Percentiles rank a stretch among this genome's conserved stretches.
These are phyloP conservation scores for Kwoniella sp. DNA, from an alignment of 768 basidiomycete genomes.

Conservation along the genomic window DNA sequence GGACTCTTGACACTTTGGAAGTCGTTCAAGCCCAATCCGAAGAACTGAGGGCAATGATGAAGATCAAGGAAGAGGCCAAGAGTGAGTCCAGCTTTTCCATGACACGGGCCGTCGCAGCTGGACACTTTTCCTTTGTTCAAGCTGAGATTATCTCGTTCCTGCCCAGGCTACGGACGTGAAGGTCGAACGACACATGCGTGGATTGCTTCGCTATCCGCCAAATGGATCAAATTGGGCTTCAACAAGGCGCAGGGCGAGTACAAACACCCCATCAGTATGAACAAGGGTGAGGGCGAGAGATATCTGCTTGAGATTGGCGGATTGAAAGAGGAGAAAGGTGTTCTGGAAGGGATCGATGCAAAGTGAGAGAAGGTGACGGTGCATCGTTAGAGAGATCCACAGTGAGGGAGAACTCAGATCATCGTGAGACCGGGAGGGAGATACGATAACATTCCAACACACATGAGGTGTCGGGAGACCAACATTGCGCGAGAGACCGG, in stretches of 20 bases:
- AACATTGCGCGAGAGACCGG: background rate
- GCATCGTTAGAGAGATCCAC: too few species aligned
- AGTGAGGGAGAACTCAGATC: too few species aligned
- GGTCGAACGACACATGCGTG: slow-evolving; percentile 33
- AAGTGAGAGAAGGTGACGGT: background rate
- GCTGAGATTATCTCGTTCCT: too few species aligned
- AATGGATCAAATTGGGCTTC: slow-evolving; percentile 40
- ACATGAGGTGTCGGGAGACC: too few species aligned
- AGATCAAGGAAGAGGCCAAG: slow-evolving; percentile 30
- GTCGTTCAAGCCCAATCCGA: slow-evolving; percentile 26
- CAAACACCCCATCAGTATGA: slow-evolving; percentile 23
- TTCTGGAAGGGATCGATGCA: slow-evolving; percentile 1
- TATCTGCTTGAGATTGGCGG: slow-evolving; percentile 32
- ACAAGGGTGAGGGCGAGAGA: slow-evolving; percentile 23
- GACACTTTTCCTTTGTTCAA: too few species aligned
- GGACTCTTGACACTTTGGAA: slow-evolving; percentile 25
- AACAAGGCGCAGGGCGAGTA: slow-evolving; percentile 7
- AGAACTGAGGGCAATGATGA: slow-evolving; percentile 30
- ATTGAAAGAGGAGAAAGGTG: slow-evolving; percentile 21
- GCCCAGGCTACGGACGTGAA: slow-evolving; percentile 20
- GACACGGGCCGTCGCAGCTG: too few species aligned
- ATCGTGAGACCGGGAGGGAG: too few species aligned
- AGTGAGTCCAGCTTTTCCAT: slow-evolving; percentile 19
- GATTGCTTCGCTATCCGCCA: slow-evolving; percentile 16
- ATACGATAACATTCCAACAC: too few species aligned